Conservation (phyloP, 1,139 yeast genomes). For the Debaryomycetaceae sp. region DNA sequence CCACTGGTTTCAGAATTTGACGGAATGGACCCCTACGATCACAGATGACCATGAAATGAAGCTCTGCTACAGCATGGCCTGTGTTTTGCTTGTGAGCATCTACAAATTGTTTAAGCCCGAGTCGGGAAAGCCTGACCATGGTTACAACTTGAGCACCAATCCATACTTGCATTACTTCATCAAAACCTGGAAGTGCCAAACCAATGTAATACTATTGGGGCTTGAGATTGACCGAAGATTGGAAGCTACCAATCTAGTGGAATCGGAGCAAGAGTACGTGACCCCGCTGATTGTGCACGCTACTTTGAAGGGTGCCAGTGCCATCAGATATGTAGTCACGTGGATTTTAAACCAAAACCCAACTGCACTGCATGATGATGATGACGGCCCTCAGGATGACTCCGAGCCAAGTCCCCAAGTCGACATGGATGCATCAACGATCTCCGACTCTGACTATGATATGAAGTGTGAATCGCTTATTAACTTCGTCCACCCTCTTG, state of each 20-base stretch:
- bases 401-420: background rate
- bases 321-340: constrained; percentile 58
- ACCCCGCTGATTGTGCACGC: constrained; percentile 51
- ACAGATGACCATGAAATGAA: constrained; percentile 30
- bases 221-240: constrained; percentile 60
- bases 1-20: constrained; percentile 37
- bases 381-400: constrained; percentile 2
- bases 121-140: constrained; percentile 9
- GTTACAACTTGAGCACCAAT: constrained; percentile 42
- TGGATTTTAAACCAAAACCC: constrained; percentile 50
- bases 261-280: constrained; percentile 17
- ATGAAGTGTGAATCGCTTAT: constrained; percentile 50
- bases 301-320: constrained; percentile 58
- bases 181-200: constrained; percentile 61
- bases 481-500: constrained; percentile 59
- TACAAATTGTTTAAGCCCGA: constrained; percentile 43
- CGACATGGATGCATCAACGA: background rate
- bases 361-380: constrained; percentile 22
- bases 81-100: constrained; percentile 48
- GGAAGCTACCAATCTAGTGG: constrained; percentile 40
- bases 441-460: constrained; percentile 38
- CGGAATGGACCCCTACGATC: constrained; percentile 51
- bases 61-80: constrained; percentile 48
- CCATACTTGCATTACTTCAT: constrained; percentile 58
- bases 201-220: constrained; percentile 52